phyloP scores from a whole-genome alignment of 495 filamentous ascomycete species.

The Xylaria castorea region DNA sequence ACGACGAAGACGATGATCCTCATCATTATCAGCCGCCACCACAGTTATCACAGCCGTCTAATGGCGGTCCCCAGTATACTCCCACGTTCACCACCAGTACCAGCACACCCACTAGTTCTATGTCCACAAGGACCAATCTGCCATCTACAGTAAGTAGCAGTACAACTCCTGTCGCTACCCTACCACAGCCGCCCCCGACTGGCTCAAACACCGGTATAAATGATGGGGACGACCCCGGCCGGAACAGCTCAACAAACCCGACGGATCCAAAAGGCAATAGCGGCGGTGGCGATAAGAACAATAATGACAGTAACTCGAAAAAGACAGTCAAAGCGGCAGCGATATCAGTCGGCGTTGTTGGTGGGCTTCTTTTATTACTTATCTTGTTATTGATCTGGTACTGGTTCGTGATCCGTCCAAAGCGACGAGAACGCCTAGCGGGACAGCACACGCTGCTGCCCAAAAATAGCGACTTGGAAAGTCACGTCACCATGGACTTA shows the following conservation, averaged over 20 bases:
- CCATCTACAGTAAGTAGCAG: background rate
- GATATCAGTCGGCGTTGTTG: constrained; percentile 30
- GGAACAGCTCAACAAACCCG: background rate
- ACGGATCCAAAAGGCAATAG: background rate
- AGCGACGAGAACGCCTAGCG: constrained; percentile 19
- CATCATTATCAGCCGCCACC: background rate
- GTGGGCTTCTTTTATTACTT: constrained; percentile 25
- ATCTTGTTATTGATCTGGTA: constrained; percentile 30
- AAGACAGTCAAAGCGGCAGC: background rate
- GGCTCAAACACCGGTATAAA: background rate
- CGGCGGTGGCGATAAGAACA: constrained; percentile 6
- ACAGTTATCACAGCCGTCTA: background rate
- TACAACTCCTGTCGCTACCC: background rate
- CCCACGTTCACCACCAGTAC: background rate
- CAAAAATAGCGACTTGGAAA: constrained; percentile 33
- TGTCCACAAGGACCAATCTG: background rate
- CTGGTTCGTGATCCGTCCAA: constrained; percentile 33
- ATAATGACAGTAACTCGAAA: background rate
- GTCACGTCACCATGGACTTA: constrained; percentile 16
- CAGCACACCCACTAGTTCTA: background rate
- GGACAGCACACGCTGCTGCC: background rate
- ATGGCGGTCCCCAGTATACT: background rate
- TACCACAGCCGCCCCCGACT: background rate
- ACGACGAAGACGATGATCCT: background rate
- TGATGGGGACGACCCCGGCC: background rate